phyloP scores from a whole-genome alignment of 352 stramenopile species.

The Phytophthora cactorum region DNA sequence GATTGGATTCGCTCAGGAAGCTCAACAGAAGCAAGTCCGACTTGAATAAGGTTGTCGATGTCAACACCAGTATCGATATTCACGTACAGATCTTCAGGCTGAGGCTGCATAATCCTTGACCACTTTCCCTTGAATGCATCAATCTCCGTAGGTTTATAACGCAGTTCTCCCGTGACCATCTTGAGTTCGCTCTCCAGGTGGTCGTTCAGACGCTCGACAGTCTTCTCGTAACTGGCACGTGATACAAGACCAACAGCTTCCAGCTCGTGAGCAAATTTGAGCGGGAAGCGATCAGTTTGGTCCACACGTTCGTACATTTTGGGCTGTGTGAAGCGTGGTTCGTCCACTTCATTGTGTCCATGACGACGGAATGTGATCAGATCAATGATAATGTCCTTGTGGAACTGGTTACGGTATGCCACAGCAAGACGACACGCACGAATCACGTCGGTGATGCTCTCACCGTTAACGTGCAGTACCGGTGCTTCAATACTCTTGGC shows the following conservation, averaged over 20 bases:
- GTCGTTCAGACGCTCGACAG: conserved; percentile 59
- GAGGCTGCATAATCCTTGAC: conserved; percentile 57
- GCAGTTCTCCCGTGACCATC: conserved; percentile 46
- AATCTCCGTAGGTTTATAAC: conserved; percentile 66
- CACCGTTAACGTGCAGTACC: conserved; percentile 90
- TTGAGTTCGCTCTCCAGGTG: conserved; percentile 76
- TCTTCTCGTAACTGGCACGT: conserved; percentile 57
- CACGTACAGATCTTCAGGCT: conserved; percentile 55
- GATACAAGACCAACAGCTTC: conserved; percentile 63
- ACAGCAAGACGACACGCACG: conserved; percentile 76
- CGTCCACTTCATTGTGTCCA: conserved; percentile 92
- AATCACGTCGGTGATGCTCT: conserved; percentile 81
- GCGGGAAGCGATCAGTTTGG: conserved; percentile 64
- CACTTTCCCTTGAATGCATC: conserved; percentile 85
- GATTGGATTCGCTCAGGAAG: conserved; percentile 59
- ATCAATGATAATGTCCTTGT: conserved; percentile 90
- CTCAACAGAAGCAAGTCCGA: conserved; percentile 71
- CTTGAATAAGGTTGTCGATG: conserved; percentile 58
- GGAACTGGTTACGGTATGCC: conserved; percentile 84
- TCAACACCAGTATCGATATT: conserved; percentile 62
- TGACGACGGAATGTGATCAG: conserved; percentile 85
- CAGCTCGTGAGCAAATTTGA: conserved; percentile 77
- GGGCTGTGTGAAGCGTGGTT: conserved; percentile 89
- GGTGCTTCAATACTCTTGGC: conserved; percentile 84
- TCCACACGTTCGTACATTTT: conserved; percentile 87